Base-by-base conservation (phyloP, 169 alveolate species). In the Theileria equi region DNA sequence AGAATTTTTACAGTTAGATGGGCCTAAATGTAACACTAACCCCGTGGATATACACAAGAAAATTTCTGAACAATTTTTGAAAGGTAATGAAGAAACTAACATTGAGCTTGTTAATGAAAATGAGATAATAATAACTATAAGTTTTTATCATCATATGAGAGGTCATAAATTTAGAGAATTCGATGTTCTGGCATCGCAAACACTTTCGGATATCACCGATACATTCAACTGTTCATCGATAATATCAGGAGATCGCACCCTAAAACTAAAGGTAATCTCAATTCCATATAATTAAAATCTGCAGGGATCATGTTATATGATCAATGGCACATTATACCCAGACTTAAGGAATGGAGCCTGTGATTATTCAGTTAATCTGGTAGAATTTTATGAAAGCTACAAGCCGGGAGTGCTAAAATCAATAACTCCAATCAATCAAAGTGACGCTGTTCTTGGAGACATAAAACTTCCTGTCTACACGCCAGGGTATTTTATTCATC, bases 101-200 rank as follows among this genome's bases (percentile, higher is more conserved):
- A n/a, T 32, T 16, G 36, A 58, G 11, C 26, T 77, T 2, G 80
- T 66, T 16, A 67, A 78, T n/a, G 81, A 80, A 0, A 68, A 62
- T 40, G 86, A 77, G 60, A 2, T 43, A 6, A 66, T 77, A 5
- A 11, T 77, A 28, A 77, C 81, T 3, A 81, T 90, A 26, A 83
- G 88, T 25, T 80, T 90, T 53, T 90, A 85, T 48, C 94, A 90
- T 36, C 88, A 82, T 13, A 82, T 89, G 13, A 38, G 94, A 41
- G 95, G 95, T 16, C 88, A 82, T 67, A 90, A 86, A 49, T 61
- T 88, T 44, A 77, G 89, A 8, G 95, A 85, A 60, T 90, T 54
- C 64, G 95, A 90, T 53, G 76, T 90, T 5, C 57, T 90, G 21
- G 80, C 90, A 17, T 61, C 65, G 6, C 95, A 90, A 45, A 85